These are phyloP conservation scores for Barnettozyma salicaria DNA, from an alignment of 805 yeast species.

Conservation along the genomic window DNA sequence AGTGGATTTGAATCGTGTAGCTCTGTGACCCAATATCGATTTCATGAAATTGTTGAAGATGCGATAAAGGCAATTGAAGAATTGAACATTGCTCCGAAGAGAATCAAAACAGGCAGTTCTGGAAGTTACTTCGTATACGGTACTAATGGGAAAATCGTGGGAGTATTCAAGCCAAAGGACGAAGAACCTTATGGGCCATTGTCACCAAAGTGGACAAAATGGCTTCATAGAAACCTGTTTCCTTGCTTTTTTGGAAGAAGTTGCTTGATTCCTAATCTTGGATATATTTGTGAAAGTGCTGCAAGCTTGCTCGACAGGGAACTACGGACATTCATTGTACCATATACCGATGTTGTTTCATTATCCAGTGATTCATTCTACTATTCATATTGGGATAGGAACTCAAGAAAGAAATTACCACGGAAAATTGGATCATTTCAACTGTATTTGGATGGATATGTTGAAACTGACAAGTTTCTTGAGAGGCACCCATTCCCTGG, in stretches of 20 bases:
- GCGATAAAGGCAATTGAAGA: constrained; percentile 41
- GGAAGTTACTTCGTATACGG: constrained; percentile 60
- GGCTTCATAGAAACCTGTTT: constrained; percentile 68
- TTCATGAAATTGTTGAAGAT: constrained; percentile 36
- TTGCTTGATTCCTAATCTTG: constrained; percentile 66
- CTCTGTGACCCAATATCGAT: constrained; percentile 27
- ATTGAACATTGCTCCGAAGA: constrained; percentile 38
- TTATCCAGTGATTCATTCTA: constrained; percentile 30
- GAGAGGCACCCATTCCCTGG: constrained; percentile 51
- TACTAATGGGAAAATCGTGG: constrained; percentile 35
- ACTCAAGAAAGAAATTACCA: constrained; percentile 21
- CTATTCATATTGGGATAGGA: constrained; percentile 43
- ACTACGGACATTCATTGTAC: constrained; percentile 54
- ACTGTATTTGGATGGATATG: constrained; percentile 50
- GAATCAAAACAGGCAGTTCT: constrained; percentile 61
- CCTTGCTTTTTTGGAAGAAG: constrained; percentile 75
- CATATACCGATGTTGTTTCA: constrained; percentile 53
- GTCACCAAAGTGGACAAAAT: constrained; percentile 75
- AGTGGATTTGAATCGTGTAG: constrained; percentile 26
- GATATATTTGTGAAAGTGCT: constrained; percentile 67
- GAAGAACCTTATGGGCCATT: constrained; percentile 78
- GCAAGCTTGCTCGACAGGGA: constrained; percentile 62
- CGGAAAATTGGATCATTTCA: constrained; percentile 64
- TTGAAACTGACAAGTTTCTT: constrained; percentile 57
- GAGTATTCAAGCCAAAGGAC: constrained; percentile 72